These are phyloP conservation scores for Fusarium sp. DNA, from an alignment of 2,329 filamentous ascomycete species.

Conservation along the genomic window DNA sequence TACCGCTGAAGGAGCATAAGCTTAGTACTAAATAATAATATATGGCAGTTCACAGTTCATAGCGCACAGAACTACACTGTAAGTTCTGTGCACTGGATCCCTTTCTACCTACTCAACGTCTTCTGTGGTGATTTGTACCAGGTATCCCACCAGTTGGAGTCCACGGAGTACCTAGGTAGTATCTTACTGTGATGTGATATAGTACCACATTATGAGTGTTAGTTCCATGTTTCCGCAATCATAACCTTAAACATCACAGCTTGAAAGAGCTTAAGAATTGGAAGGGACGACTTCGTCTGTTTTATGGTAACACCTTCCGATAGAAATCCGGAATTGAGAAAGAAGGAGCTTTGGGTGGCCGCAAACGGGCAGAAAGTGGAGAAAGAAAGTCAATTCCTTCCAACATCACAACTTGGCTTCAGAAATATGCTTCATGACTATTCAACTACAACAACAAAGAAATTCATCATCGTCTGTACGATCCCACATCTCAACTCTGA, in stretches of 20 bases:
- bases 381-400: constrained; percentile 5
- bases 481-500: neutral
- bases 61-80: too few species aligned
- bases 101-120: too few species aligned
- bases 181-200: neutral
- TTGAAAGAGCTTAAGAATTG: neutral
- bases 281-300: neutral
- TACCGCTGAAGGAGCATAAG: too few species aligned
- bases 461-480: neutral
- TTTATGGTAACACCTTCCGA: neutral
- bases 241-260: constrained; percentile 13
- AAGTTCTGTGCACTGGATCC: too few species aligned
- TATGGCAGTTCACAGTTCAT: neutral
- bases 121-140: neutral
- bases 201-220: constrained; percentile 4
- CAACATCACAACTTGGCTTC: constrained; percentile 1
- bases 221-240: neutral
- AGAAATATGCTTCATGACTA: neutral
- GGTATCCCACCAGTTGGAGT: constrained; percentile 14
- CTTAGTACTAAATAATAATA: too few species aligned
- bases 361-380: constrained; percentile 35
- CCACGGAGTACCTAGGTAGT: neutral
- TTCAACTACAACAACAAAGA: neutral
- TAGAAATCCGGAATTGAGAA: neutral
- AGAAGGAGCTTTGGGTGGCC: constrained; percentile 7